These are phyloP conservation scores for Sporisorium exsertum DNA, from an alignment of 1,284 basidiomycete genomes.

Conservation along the genomic window DNA sequence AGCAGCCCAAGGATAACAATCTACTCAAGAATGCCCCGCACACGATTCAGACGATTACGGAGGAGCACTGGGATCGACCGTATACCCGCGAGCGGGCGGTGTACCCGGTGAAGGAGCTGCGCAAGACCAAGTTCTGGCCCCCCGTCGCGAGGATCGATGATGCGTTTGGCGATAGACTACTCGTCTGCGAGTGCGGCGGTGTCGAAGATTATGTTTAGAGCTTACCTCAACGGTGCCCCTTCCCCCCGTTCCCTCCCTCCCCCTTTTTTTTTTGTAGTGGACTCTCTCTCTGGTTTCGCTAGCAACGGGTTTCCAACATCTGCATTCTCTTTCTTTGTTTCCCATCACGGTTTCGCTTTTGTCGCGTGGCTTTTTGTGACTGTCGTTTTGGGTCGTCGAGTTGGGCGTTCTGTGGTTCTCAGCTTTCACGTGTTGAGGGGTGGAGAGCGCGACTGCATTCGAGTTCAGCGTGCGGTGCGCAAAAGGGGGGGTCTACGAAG, in stretches of 20 bases:
- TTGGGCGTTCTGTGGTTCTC: neutral
- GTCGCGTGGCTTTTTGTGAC: too few species aligned
- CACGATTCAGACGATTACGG: constrained; percentile 81
- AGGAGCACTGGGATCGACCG: constrained; percentile 81
- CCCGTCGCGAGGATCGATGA: constrained; percentile 64
- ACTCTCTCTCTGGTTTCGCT: neutral
- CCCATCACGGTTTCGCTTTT: too few species aligned
- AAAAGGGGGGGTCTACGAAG: too few species aligned
- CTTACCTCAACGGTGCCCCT: constrained; percentile 13
- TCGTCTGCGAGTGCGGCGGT: constrained; percentile 61
- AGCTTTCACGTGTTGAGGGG: too few species aligned
- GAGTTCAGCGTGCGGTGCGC: too few species aligned
- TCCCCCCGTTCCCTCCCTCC: neutral
- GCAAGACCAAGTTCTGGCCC: constrained; percentile 66
- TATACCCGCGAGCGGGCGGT: constrained; percentile 61
- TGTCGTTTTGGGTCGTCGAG: too few species aligned
- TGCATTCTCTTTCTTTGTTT: constrained; percentile 6
- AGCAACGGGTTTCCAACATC: constrained; percentile 35
- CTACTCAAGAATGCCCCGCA: constrained; percentile 94
- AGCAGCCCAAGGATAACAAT: constrained; percentile 76
- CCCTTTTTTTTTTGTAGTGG: neutral
- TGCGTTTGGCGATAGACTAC: constrained; percentile 57
- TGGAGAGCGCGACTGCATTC: too few species aligned
- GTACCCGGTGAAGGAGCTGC: constrained; percentile 58
- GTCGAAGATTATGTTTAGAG: constrained; percentile 53